Base-by-base conservation (phyloP, 768 basidiomycete species). In the Leccinum olivaceopallidum region DNA sequence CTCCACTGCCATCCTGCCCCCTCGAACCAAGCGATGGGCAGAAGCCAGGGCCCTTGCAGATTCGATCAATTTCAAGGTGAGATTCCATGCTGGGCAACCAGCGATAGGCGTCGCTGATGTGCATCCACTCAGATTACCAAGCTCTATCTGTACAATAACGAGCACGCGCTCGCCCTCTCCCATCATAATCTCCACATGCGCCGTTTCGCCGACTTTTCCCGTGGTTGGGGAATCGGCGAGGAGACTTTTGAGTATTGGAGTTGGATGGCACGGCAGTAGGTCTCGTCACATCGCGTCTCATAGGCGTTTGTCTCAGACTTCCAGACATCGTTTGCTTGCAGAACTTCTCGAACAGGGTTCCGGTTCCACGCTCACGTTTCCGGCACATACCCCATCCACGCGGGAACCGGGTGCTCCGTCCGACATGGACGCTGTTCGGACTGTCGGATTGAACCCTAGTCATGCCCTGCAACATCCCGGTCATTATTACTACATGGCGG, bases 31-130 rank as follows among this genome's bases (percentile, higher is more conserved):
- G 71, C 83, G 97, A 32, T 99, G 97, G 97, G 95, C 96, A 16
- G 97, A 99, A 73, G 96, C 96, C 4, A 97, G 96, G 73, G 97
- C 98, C 2, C 81, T 98, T 2, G 95, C 93, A 0, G 97, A 99
- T 71, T 92, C 93, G 64, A 88, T 98, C 62, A 92, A 88, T 60
- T 79, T 97, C 71, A 95, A 97, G 80, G 95, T 92, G 62, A 58
- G 75, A 61, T 9, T 8, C 1, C 14, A 16, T 26, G 26, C 16
- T 8, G 13, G 2, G 2, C 6, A 32, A 61, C 14, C 14, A 10
- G 7, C 48, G 20, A 30, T 18, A 16, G 18, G 14, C 12, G 20
- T 14, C 14, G 12, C 56, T 37, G 10, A 58, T 44, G 0, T 10
- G 8, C 18, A 20, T 64, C 7, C 2, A 4, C 14, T 14, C 51